Evolutionary conservation across 192 early-diverging fungal genomes (phyloP).

Genomic region (Dissophora globulifera): DNA sequence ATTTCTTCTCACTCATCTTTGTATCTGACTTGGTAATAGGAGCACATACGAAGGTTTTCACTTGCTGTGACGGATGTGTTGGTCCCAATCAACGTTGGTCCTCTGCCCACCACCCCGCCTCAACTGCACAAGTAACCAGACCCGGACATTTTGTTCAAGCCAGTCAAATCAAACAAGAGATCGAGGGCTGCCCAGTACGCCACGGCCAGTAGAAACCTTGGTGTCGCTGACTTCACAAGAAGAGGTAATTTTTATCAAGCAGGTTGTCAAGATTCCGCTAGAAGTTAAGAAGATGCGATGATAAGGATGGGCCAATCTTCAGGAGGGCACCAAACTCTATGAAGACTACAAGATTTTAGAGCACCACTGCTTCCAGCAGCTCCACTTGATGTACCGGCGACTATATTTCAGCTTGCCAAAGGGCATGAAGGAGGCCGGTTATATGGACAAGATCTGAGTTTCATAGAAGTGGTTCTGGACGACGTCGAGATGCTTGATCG

Average conservation of each 20-base stretch:
- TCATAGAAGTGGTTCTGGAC: not conserved
- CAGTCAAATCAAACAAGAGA: no score
- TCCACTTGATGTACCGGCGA: not conserved
- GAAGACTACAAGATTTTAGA: not conserved
- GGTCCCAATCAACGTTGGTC: no score
- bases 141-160: no score
- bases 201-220: conserved; percentile 1
- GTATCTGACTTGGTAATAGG: no score
- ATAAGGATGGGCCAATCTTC: conserved; percentile 8
- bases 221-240: not conserved
- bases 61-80: no score
- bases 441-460: conserved; percentile 1
- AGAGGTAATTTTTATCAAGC: not conserved
- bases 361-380: not conserved
- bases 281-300: not conserved
- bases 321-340: not conserved
- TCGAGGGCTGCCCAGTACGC: no score
- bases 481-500: not conserved
- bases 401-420: not conserved
- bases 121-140: no score
- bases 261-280: conserved; percentile 2
- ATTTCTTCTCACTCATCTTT: not conserved
- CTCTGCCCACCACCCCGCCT: no score
- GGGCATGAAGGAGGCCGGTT: no score
- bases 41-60: no score